These are phyloP conservation scores for Abelmoschus esculentus DNA, from an alignment of 345 rosid species.

Conservation along the genomic window DNA sequence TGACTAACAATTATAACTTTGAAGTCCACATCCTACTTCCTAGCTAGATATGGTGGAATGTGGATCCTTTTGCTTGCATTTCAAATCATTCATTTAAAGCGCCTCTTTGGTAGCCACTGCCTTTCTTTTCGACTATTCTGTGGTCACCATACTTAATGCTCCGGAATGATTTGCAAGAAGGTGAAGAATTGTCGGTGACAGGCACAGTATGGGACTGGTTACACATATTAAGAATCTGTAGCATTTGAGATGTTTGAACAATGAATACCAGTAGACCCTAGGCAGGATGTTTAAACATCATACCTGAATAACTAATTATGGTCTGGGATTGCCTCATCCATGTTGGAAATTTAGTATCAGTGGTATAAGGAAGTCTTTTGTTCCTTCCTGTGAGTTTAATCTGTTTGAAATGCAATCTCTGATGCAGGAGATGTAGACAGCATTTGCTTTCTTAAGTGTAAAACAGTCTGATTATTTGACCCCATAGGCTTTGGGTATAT, in stretches of 20 bases:
- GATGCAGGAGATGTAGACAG: too few species aligned
- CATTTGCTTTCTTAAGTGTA: not conserved
- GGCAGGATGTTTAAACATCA: too few species aligned
- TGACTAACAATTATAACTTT: not conserved
- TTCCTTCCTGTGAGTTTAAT: too few species aligned
- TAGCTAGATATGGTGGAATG: not conserved
- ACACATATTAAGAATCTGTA: too few species aligned
- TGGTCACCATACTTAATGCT: not conserved
- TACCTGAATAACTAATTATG: not conserved
- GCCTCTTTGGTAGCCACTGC: not conserved
- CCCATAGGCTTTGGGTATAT: not conserved
- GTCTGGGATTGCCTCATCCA: not conserved
- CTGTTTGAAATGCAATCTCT: too few species aligned
- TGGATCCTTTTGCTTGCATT: not conserved
- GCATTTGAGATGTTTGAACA: too few species aligned
- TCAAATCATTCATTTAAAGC: conserved; percentile 12
- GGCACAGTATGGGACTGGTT: not conserved
- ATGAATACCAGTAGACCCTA: too few species aligned
- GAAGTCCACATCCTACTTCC: not conserved
- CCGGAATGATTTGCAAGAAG: not conserved
- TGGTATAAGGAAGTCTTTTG: too few species aligned
- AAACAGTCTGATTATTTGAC: too few species aligned
- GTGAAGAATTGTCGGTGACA: not conserved
- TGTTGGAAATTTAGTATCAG: not conserved
- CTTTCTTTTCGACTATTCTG: not conserved